A percentile compares a stretch with the other conserved stretches of the same genome.
Evolutionary conservation across 2,329 filamentous ascomycete species (phyloP).

Genomic region (Stemphylium lycopersici): DNA sequence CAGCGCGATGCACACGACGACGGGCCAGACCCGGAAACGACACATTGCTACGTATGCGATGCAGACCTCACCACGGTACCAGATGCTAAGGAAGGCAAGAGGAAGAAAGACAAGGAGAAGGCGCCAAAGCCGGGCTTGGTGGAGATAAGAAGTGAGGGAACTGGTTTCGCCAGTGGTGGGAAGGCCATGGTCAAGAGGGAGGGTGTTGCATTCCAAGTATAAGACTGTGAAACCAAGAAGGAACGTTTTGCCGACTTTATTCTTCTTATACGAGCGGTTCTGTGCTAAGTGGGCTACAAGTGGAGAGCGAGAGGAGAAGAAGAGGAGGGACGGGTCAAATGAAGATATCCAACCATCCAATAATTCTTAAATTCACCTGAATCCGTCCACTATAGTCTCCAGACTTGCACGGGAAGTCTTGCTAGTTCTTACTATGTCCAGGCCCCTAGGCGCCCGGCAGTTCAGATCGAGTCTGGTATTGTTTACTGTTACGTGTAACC

Average conservation of each 20-base stretch:
- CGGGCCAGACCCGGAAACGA: slow-evolving; percentile 57
- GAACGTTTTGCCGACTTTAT: too few species aligned
- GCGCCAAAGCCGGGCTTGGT: slow-evolving; percentile 74
- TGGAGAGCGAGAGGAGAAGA: background rate
- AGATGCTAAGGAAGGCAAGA: slow-evolving; percentile 42
- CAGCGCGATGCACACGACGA: slow-evolving; percentile 62
- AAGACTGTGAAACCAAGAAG: background rate
- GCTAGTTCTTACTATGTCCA: too few species aligned
- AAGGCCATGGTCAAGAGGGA: slow-evolving; percentile 79
- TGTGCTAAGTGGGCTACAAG: too few species aligned
- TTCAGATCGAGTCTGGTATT: background rate
- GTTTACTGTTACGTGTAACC: background rate
- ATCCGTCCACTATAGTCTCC: too few species aligned
- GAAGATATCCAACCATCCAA: too few species aligned
- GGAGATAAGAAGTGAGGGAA: slow-evolving; percentile 82
- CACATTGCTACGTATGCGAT: slow-evolving; percentile 87
- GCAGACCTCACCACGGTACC: slow-evolving; percentile 65
- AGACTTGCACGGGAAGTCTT: too few species aligned
- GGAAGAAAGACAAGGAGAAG: slow-evolving; percentile 59
- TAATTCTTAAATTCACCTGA: too few species aligned
- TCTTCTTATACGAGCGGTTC: too few species aligned
- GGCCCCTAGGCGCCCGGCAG: background rate
- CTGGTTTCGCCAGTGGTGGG: slow-evolving; percentile 89
- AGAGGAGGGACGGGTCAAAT: background rate
- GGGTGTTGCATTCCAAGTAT: slow-evolving; percentile 75